Evolutionary conservation across 768 basidiomycete species (phyloP), one percentile per base, ranked within the genome.

Genomic region (Fibroporia radiculosa): DNA sequence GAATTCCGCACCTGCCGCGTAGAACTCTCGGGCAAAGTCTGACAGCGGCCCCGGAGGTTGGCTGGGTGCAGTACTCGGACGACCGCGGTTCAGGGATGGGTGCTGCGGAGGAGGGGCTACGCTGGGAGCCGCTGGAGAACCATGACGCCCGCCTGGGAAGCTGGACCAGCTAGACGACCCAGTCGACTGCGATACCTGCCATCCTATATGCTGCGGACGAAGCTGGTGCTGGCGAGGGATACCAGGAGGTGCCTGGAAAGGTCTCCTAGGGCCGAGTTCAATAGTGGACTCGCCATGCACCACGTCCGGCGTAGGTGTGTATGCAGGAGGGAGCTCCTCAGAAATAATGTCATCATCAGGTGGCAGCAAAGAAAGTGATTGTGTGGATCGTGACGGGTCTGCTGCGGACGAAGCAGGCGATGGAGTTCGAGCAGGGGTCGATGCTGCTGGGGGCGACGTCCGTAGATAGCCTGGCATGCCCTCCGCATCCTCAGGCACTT

Each of bases 281-380:
- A 88, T 48, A 0, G 81, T 77, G 1, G 68, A 62, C 56, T 89
- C 86, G 12, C 83, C 86, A 2, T 72, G 65, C 35, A 59, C 51
- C 14, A 66, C 37, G 37, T 80, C 71, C 3, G 84, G 73, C 1
- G 69, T 51, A 0, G 75, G 65, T 0, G 84, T 84, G 54, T 88
- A 89, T 0, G 84, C 77, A 0, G 86, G 86, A 1, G 84, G 85
- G 10, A 68, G 63, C 16, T 80, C 78, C n/a, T 80, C 80, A 2
- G 64, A 58, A 22, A 72, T 49, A 11, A 52, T 32, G 22, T 56
- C 52, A 29, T 42, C 53, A n/a, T 31, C 29, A 8, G 29, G 10
- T 31, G 29, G 29, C 10, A 31, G 29, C 18, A 6, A 26, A 22
- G 31, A 16, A 7, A 18, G 14, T 14, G 48, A 28, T 20, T 19